A percentile compares a stretch with the other conserved stretches of the same genome.
phyloP scores from a whole-genome alignment of 257 asterid species.

The Leonotis leonurus region DNA sequence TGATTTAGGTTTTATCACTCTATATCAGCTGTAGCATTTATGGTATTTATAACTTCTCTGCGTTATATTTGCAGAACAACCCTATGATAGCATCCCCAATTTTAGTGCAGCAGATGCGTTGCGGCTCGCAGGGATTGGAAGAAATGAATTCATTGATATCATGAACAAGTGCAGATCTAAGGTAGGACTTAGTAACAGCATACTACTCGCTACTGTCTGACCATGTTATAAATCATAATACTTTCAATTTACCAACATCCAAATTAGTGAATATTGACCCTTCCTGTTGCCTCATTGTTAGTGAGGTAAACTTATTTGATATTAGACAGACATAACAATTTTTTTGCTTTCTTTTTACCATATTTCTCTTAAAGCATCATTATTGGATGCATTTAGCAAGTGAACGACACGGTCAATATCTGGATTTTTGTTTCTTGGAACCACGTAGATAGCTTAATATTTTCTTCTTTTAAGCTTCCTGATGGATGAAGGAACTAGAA shows the following conservation, averaged over 20 bases:
- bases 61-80: conserved; percentile 79
- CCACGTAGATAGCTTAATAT: neutral
- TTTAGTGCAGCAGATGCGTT: conserved; percentile 98
- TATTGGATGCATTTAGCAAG: conserved; percentile 2
- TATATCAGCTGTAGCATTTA: neutral
- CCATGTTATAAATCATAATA: conserved; percentile 3
- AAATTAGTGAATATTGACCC: neutral
- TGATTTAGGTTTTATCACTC: neutral
- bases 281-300: neutral
- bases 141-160: conserved; percentile 98
- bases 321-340: neutral
- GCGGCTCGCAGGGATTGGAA: conserved; percentile 90
- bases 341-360: conserved; percentile 5
- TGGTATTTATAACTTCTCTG: conserved; percentile 10
- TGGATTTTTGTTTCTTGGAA: neutral
- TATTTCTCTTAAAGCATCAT: conserved; percentile 10
- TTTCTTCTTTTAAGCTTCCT: neutral
- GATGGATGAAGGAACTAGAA: neutral
- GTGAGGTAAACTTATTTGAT: neutral
- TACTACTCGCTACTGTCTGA: neutral
- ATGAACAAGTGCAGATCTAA: conserved; percentile 99
- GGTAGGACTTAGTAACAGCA: conserved; percentile 42
- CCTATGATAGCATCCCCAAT: conserved; percentile 97
- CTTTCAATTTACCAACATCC: neutral
- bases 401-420: neutral